A percentile compares a stretch with the other conserved stretches of the same genome.
Evolutionary conservation across 352 stramenopile genomes (phyloP).

Genomic region (Globisporangium radiosum): DNA sequence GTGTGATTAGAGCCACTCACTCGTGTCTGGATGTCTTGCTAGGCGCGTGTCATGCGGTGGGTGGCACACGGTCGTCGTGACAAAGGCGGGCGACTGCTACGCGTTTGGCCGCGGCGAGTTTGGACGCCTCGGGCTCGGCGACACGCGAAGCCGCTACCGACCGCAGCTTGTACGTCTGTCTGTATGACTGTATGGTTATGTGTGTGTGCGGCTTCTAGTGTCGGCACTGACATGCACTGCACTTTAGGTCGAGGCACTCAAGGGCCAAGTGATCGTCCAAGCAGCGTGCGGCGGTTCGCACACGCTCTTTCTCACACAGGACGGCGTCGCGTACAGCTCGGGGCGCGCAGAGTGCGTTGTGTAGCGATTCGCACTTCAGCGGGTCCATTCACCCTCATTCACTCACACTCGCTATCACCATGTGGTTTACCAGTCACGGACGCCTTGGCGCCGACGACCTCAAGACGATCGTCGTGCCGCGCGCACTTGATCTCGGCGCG

Average conservation of each 20-base stretch:
- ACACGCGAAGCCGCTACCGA: conserved; percentile 60
- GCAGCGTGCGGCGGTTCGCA: conserved; percentile 75
- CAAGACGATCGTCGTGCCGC: conserved; percentile 47
- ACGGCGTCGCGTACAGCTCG: conserved; percentile 79
- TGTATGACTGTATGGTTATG: neutral
- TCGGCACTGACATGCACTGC: neutral
- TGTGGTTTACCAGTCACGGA: conserved; percentile 24
- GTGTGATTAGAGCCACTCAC: neutral
- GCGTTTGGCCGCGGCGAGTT: conserved; percentile 75
- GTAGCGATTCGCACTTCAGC: too few species aligned
- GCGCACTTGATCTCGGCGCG: conserved; percentile 40
- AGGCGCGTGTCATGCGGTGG: conserved; percentile 77
- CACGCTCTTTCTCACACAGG: conserved; percentile 82
- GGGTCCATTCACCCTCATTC: neutral
- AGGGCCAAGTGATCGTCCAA: conserved; percentile 58
- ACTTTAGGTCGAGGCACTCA: conserved; percentile 49
- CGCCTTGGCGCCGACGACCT: conserved; percentile 51
- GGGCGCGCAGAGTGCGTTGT: conserved; percentile 75
- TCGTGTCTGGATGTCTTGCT: neutral
- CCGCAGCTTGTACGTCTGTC: conserved; percentile 39
- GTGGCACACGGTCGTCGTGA: conserved; percentile 79
- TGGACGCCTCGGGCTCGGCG: conserved; percentile 79
- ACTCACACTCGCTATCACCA: conserved; percentile 16
- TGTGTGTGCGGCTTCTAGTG: neutral
- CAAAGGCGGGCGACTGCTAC: conserved; percentile 69